These are phyloP conservation scores for Verticillium nonalfalfae DNA, from an alignment of 2,329 filamentous ascomycete genomes.

Conservation along the genomic window DNA sequence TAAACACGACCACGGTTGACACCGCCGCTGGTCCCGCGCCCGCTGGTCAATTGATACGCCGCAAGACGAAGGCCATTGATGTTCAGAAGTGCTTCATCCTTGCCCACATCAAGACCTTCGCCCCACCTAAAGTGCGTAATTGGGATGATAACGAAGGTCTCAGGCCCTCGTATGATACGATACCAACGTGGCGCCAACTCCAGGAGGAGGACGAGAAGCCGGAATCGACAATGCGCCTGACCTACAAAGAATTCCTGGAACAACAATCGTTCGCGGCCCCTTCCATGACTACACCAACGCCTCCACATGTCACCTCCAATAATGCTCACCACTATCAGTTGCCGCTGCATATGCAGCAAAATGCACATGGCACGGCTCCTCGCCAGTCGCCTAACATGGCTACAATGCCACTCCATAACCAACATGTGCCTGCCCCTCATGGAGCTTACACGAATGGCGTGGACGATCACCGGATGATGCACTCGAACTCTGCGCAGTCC, in stretches of 20 bases:
- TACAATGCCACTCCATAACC: slow-evolving; percentile 69
- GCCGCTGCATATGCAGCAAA: slow-evolving; percentile 75
- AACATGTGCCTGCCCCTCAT: slow-evolving; percentile 60
- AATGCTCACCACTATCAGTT: slow-evolving; percentile 79
- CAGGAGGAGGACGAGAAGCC: slow-evolving; percentile 64
- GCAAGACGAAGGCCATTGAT: slow-evolving; percentile 67
- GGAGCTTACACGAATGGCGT: slow-evolving; percentile 59
- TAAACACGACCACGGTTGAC: slow-evolving; percentile 39
- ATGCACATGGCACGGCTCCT: slow-evolving; percentile 59
- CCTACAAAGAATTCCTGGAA: slow-evolving; percentile 77
- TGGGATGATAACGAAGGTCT: slow-evolving; percentile 78
- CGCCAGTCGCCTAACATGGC: slow-evolving; percentile 70
- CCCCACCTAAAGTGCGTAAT: slow-evolving; percentile 47
- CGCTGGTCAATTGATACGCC: slow-evolving; percentile 52
- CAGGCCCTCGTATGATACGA: slow-evolving; percentile 75
- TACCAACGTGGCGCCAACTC: slow-evolving; percentile 74
- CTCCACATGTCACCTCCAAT: slow-evolving; percentile 62
- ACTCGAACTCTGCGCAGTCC: slow-evolving; percentile 74
- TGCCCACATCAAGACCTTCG: slow-evolving; percentile 45
- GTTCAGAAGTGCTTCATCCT: slow-evolving; percentile 60
- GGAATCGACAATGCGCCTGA: slow-evolving; percentile 57
- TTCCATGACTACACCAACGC: slow-evolving; percentile 62
- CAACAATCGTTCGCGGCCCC: slow-evolving; percentile 48
- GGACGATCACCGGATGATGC: slow-evolving; percentile 86
- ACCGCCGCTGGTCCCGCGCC: slow-evolving; percentile 15